phyloP scores from a whole-genome alignment of 495 filamentous ascomycete genomes.

The Choiromyces venosus region DNA sequence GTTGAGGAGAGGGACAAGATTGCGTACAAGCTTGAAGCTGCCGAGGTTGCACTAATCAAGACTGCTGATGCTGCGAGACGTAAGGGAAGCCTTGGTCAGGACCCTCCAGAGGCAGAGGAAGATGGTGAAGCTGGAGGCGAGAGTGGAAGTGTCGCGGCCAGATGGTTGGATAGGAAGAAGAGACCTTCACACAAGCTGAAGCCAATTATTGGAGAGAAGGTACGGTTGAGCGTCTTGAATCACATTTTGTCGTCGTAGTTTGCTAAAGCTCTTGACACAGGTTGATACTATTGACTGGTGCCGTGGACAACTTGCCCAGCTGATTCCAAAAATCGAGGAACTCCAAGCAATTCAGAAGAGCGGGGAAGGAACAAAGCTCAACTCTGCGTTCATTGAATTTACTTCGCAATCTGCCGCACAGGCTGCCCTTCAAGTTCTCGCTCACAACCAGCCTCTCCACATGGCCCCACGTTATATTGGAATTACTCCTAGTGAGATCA shows the following conservation, averaged over 20 bases:
- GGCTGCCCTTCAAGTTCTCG: conserved; percentile 73
- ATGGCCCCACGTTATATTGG: conserved; percentile 92
- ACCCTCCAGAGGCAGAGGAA: conserved; percentile 48
- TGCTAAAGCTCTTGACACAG: conserved; percentile 39
- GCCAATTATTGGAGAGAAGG: conserved; percentile 74
- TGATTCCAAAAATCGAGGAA: conserved; percentile 72
- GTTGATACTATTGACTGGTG: conserved; percentile 94
- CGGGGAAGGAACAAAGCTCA: conserved; percentile 60
- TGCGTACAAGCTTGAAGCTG: conserved; percentile 79
- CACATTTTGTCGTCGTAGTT: conserved; percentile 7
- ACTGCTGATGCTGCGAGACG: conserved; percentile 71
- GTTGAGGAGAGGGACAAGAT: conserved; percentile 79
- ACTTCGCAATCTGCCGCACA: conserved; percentile 74
- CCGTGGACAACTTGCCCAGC: conserved; percentile 69
- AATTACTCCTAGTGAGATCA: conserved; percentile 73
- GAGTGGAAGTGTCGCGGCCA: conserved; percentile 72
- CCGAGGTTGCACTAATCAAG: conserved; percentile 81
- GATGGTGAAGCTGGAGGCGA: conserved; percentile 56
- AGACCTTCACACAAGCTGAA: conserved; percentile 82
- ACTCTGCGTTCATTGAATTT: conserved; percentile 87
- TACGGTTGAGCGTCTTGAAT: conserved; percentile 8
- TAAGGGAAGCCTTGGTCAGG: conserved; percentile 55
- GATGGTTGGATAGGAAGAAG: conserved; percentile 72
- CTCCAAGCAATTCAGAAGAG: conserved; percentile 67
- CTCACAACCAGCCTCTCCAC: conserved; percentile 82